phyloP scores from a whole-genome alignment of 2,329 filamentous ascomycete genomes.

The Pestalotiopsis sp. region DNA sequence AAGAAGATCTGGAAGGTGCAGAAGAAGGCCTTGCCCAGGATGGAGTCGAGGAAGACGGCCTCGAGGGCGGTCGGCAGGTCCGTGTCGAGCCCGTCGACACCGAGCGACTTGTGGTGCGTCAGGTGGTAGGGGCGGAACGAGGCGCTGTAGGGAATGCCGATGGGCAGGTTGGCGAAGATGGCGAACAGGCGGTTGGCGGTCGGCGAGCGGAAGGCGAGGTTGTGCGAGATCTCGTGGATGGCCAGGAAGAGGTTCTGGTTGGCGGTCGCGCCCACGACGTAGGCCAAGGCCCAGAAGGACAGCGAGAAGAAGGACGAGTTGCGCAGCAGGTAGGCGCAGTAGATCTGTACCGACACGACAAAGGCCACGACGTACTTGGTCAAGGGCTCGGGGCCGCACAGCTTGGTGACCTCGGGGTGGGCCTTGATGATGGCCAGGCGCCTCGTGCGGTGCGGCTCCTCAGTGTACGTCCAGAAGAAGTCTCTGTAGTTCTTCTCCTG shows the following conservation, averaged over 20 bases:
- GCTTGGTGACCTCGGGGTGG: conserved; percentile 95
- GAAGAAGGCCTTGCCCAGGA: conserved; percentile 97
- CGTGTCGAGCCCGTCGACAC: conserved; percentile 93
- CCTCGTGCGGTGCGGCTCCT: conserved; percentile 92
- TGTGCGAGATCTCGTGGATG: conserved; percentile 99
- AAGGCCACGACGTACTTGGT: conserved; percentile 90
- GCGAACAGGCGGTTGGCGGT: conserved; percentile 83
- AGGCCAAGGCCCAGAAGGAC: conserved; percentile 84
- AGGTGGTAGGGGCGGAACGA: conserved; percentile 97
- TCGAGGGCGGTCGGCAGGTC: conserved; percentile 92
- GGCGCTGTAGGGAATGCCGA: conserved; percentile 93
- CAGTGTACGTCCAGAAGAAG: conserved; percentile 99
- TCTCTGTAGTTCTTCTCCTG: conserved; percentile 51
- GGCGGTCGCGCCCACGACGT: conserved; percentile 88
- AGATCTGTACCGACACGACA: conserved; percentile 82
- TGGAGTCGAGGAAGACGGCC: conserved; percentile 89
- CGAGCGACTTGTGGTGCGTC: conserved; percentile 97
- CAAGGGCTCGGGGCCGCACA: conserved; percentile 93
- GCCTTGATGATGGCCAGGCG: conserved; percentile 96
- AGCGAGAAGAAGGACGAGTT: conserved; percentile 80
- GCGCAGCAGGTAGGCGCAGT: conserved; percentile 76
- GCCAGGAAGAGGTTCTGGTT: conserved; percentile 99
- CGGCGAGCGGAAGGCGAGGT: conserved; percentile 85
- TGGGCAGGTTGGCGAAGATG: conserved; percentile 93
- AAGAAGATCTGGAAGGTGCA: conserved; percentile 99